Percentiles rank a stretch among this genome's conserved stretches.
These are phyloP conservation scores for Stellera chamaejasme DNA, from an alignment of 345 rosid genomes.

Conservation along the genomic window DNA sequence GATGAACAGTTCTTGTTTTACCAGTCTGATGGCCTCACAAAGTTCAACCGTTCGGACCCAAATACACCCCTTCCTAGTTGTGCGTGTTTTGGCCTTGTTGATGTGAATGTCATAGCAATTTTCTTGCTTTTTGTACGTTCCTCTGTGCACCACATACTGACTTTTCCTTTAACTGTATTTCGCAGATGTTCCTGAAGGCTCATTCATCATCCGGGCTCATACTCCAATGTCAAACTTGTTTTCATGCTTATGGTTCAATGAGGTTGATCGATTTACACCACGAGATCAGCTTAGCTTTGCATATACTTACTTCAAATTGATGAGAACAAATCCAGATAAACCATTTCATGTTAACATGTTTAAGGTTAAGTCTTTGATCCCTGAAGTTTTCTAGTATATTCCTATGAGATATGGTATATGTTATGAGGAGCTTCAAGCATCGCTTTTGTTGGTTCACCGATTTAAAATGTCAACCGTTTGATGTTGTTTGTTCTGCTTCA, in stretches of 20 bases:
- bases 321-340: constrained; percentile 60
- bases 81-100: constrained; percentile 25
- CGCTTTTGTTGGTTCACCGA: neutral
- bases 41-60: constrained; percentile 56
- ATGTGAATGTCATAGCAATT: neutral
- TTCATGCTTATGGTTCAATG: constrained; percentile 93
- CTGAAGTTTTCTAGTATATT: neutral
- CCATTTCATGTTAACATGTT: constrained; percentile 77
- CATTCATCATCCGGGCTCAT: constrained; percentile 80
- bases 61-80: constrained; percentile 73
- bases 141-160: constrained; percentile 10
- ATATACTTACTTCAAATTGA: constrained; percentile 76
- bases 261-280: constrained; percentile 86
- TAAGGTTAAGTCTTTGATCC: constrained; percentile 38
- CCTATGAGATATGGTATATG: neutral
- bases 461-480: neutral
- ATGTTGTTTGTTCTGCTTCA: no score
- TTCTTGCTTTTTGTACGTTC: constrained; percentile 9
- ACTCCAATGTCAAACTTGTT: constrained; percentile 95
- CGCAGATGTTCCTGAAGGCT: constrained; percentile 97
- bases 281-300: constrained; percentile 96
- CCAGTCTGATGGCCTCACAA: constrained; percentile 70
- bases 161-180: constrained; percentile 12
- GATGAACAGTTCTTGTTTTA: constrained; percentile 71
- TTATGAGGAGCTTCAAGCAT: neutral